Conservation (phyloP, 2,329 filamentous ascomycete species). For the Aspergillus pseudoterreus region DNA sequence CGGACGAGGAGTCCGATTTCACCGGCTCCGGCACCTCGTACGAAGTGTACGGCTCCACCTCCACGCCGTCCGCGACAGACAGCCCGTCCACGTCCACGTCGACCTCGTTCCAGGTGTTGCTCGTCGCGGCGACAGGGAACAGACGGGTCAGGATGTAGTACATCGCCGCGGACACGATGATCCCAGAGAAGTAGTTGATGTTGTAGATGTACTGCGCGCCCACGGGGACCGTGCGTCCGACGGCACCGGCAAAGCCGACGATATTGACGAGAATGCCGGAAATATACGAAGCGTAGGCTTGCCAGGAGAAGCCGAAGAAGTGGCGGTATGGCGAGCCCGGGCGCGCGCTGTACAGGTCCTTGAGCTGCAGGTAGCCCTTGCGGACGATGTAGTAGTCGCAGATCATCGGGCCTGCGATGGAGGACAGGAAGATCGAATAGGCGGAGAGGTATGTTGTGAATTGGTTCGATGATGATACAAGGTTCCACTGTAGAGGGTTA, state of each 20-base stretch:
- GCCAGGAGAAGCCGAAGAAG: slow-evolving; percentile 72
- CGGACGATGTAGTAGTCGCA: slow-evolving; percentile 85
- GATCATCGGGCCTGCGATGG: slow-evolving; percentile 87
- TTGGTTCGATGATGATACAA: slow-evolving; percentile 70
- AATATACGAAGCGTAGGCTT: slow-evolving; percentile 78
- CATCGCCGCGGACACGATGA: slow-evolving; percentile 61
- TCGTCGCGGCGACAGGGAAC: slow-evolving; percentile 70
- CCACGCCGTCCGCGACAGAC: slow-evolving; percentile 30
- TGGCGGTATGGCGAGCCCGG: slow-evolving; percentile 64
- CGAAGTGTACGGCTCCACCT: slow-evolving; percentile 19
- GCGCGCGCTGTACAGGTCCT: slow-evolving; percentile 72
- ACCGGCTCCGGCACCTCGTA: slow-evolving; percentile 19
- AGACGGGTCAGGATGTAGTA: slow-evolving; percentile 70
- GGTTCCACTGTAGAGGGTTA: slow-evolving; percentile 49
- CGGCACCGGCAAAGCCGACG: slow-evolving; percentile 81
- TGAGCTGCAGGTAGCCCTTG: slow-evolving; percentile 73
- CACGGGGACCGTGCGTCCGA: slow-evolving; percentile 67
- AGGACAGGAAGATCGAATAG: slow-evolving; percentile 90
- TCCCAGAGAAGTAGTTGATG: slow-evolving; percentile 84
- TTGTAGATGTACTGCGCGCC: slow-evolving; percentile 85
- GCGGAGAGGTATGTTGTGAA: slow-evolving; percentile 91
- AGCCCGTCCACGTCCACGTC: slow-evolving; percentile 36
- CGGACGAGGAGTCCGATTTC: slow-evolving; percentile 8
- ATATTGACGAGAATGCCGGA: slow-evolving; percentile 84
- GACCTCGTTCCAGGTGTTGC: slow-evolving; percentile 73